Conservation (phyloP, 2,329 filamentous ascomycete species). For the Orbilia oligospora region DNA sequence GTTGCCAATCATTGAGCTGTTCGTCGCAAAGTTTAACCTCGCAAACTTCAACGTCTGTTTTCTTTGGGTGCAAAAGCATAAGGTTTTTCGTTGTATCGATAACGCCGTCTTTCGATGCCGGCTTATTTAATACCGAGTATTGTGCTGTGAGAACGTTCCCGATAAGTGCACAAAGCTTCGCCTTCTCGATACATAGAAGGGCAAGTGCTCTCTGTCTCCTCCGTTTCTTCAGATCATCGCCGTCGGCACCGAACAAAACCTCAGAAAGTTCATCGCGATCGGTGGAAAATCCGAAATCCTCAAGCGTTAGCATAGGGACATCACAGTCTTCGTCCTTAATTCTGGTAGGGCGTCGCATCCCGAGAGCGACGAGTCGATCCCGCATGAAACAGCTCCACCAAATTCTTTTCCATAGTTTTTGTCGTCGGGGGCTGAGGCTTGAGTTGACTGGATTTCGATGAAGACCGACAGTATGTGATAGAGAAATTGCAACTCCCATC, state of each 20-base stretch:
- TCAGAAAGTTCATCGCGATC: slow-evolving; percentile 48
- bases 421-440: slow-evolving; percentile 79
- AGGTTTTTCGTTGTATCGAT: slow-evolving; percentile 78
- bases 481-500: slow-evolving; percentile 95
- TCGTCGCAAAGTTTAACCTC: slow-evolving; percentile 84
- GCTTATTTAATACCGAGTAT: slow-evolving; percentile 89
- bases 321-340: slow-evolving; percentile 96
- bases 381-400: slow-evolving; percentile 99
- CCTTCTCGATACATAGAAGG: slow-evolving; percentile 90
- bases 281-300: slow-evolving; percentile 81
- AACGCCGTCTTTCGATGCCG: slow-evolving; percentile 79
- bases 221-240: slow-evolving; percentile 62
- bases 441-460: slow-evolving; percentile 87
- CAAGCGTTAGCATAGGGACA: slow-evolving; percentile 86
- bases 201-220: slow-evolving; percentile 82
- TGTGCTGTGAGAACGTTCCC: slow-evolving; percentile 90
- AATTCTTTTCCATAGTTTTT: slow-evolving; percentile 91
- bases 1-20: slow-evolving; percentile 83
- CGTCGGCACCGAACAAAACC: slow-evolving; percentile 50
- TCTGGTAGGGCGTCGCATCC: slow-evolving; percentile 91
- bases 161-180: slow-evolving; percentile 89
- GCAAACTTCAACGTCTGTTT: slow-evolving; percentile 83
- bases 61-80: slow-evolving; percentile 94
- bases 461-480: slow-evolving; percentile 92
- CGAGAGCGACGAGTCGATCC: slow-evolving; percentile 89